Evolutionary conservation across 495 filamentous ascomycete genomes (phyloP), one percentile per base, ranked within the genome.

Genomic region (Acidomyces sp.): DNA sequence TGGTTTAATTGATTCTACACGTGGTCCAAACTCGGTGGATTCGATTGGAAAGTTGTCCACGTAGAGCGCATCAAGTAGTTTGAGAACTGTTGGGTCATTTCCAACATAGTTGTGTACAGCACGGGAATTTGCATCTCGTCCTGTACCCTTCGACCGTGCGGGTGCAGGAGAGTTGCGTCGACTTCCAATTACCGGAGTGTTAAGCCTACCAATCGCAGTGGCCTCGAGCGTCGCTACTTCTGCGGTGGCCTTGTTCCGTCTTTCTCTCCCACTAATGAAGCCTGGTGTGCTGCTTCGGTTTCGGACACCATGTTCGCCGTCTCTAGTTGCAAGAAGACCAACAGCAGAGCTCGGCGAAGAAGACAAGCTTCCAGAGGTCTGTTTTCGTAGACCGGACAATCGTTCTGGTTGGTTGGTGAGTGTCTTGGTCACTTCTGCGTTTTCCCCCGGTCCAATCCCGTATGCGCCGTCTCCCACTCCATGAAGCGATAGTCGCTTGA

Each of bases 31-130:
- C 45, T 82, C 77, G 21, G 67, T 60, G 17, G 85, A 66, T 50
- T 93, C 88, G 20, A 74, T 77, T 0, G 90, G 86, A 55, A 85
- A 93, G 48, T 87, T 92, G 41, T 94, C 86, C 3, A 87, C 68
- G 53, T 86, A 94, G 52, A 95, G 80, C 23, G 77, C 74, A 54
- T 96, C 82, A 3, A 99, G 67, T 57, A 96, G 75, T 50, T 74
- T 80, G 33, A 95, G 62, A 12, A 96, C 77, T 37, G 70, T 80
- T 5, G 88, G 92, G 51, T 99, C 85, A 55, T 85, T 80, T 2
- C 88, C 90, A n/a, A 65, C 61, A 53, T 95, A 95, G 36, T 51
- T 58, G 59, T 41, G 49, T 43, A 13, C 57, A 52, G 15, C 61
- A 53, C 43, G 22, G 38, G 56, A 58, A 24, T 45, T 48, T 38